A percentile compares a stretch with the other conserved stretches of the same genome.
Conservation (phyloP, 2,329 filamentous ascomycete species). For the Colletotrichum musae region DNA sequence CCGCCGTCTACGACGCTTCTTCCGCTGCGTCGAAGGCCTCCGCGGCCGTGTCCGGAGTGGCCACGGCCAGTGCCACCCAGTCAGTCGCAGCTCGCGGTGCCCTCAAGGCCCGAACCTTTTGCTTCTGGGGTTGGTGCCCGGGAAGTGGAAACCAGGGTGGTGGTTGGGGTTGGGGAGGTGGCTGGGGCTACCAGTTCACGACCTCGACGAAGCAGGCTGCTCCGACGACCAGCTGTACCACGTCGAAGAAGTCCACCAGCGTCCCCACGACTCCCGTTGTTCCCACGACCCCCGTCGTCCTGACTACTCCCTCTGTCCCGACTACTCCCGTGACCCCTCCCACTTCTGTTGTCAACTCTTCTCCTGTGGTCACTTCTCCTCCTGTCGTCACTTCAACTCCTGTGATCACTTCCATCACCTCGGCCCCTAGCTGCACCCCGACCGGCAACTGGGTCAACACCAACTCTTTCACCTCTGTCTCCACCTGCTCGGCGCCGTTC, state of each 20-base stretch:
- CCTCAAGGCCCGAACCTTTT: conserved; percentile 17
- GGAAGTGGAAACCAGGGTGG: background rate
- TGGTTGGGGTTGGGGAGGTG: conserved; percentile 3
- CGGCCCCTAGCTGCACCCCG: conserved; percentile 25
- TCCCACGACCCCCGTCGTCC: too few species aligned
- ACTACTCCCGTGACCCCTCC: conserved; percentile 4
- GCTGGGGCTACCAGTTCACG: background rate
- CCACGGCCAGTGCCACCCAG: conserved; percentile 26
- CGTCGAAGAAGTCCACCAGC: background rate
- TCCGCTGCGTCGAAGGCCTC: conserved; percentile 11
- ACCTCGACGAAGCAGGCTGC: conserved; percentile 3
- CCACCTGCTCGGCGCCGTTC: conserved; percentile 13
- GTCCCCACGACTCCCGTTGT: background rate
- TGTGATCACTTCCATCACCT: conserved; percentile 16
- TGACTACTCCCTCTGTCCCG: background rate
- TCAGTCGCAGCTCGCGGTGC: conserved; percentile 14
- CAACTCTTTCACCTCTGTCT: conserved; percentile 21
- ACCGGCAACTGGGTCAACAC: conserved; percentile 33
- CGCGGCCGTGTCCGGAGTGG: conserved; percentile 18
- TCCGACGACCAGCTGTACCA: background rate
- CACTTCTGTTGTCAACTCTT: background rate
- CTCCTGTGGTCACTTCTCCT: background rate
- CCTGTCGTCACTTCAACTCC: conserved; percentile 10
- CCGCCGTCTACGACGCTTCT: conserved; percentile 21
- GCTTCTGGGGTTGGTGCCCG: conserved; percentile 17